Evolutionary conservation across 2,329 filamentous ascomycete genomes (phyloP).

Genomic region (Alternaria brassicae): DNA sequence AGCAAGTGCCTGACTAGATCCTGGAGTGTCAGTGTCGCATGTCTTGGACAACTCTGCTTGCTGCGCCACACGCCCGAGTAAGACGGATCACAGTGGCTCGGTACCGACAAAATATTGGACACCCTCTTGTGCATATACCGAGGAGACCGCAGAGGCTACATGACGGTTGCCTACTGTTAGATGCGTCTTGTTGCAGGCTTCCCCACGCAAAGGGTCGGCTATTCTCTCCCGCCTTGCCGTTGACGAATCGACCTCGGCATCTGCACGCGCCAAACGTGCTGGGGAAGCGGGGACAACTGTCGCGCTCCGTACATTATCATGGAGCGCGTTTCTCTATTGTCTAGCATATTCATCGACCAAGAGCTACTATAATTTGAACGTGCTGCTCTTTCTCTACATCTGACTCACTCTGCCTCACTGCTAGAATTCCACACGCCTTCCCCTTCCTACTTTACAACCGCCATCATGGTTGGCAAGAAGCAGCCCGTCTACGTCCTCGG

Average conservation of each 20-base stretch:
- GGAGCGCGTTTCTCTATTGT: constrained; percentile 7
- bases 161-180: neutral
- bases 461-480: constrained; percentile 60
- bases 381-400: neutral
- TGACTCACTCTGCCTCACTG: constrained; percentile 8
- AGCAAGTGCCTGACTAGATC: neutral
- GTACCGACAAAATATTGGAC: accelerated
- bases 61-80: neutral
- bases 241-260: constrained; percentile 35
- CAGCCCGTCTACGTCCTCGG: constrained; percentile 84
- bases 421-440: neutral
- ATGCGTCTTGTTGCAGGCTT: neutral
- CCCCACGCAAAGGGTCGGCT: constrained; percentile 20
- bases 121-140: neutral
- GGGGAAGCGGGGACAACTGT: constrained; percentile 28
- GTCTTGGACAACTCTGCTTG: neutral
- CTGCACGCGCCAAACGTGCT: constrained; percentile 21
- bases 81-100: neutral
- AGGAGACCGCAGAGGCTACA: neutral
- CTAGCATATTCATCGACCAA: neutral
- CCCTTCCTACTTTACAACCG: constrained; percentile 13
- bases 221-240: constrained; percentile 27
- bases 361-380: neutral
- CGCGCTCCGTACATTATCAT: constrained; percentile 23
- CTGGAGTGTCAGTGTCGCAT: neutral